phyloP scores from a whole-genome alignment of 352 stramenopile species.

The Pilasporangium apinafurcum region DNA sequence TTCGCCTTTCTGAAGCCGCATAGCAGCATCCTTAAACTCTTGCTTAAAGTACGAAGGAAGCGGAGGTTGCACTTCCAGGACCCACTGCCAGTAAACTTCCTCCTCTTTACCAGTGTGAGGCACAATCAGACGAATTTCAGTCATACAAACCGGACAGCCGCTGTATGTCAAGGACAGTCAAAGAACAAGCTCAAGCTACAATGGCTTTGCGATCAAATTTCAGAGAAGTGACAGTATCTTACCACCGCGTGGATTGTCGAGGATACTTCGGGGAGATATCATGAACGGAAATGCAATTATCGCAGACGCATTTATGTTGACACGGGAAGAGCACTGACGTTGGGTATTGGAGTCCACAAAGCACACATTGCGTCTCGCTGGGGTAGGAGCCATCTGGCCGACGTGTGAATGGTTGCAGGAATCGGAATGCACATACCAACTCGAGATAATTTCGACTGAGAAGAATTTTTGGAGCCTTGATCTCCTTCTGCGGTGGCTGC shows the following conservation, averaged over 20 bases:
- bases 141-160: constrained; percentile 55
- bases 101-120: constrained; percentile 44
- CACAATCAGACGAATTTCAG: constrained; percentile 56
- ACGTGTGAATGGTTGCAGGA: constrained; percentile 44
- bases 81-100: constrained; percentile 60
- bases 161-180: constrained; percentile 11
- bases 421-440: constrained; percentile 38
- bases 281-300: constrained; percentile 35
- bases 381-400: constrained; percentile 35
- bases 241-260: constrained; percentile 24
- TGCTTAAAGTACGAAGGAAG: constrained; percentile 35
- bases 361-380: constrained; percentile 26
- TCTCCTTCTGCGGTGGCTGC: constrained; percentile 12
- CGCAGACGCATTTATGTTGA: constrained; percentile 62
- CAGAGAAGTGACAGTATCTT: neutral
- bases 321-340: constrained; percentile 55
- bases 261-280: constrained; percentile 24
- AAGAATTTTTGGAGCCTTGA: too few species aligned
- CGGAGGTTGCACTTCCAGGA: constrained; percentile 32
- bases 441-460: constrained; percentile 65
- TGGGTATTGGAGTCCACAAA: constrained; percentile 24
- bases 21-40: constrained; percentile 35
- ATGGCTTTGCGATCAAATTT: neutral
- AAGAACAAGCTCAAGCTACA: neutral
- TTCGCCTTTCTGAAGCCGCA: constrained; percentile 6